Evolutionary conservation across 208 protist genomes (phyloP), one percentile per base, ranked within the genome.

Genomic region (Leishmania arabica): DNA sequence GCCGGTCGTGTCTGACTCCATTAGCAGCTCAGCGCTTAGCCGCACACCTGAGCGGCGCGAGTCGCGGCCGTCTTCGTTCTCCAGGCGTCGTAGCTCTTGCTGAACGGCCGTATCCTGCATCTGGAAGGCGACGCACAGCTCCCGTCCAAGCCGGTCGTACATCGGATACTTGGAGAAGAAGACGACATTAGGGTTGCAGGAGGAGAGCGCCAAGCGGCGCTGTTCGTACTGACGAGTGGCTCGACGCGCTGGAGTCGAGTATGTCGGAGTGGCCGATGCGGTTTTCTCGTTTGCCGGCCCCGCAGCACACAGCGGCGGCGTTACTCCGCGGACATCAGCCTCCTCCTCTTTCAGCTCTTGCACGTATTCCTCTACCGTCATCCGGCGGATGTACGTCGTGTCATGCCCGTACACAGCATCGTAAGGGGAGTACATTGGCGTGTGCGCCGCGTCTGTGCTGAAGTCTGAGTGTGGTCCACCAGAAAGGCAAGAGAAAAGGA

Each of bases 101-200:
- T 90, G 84, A 73, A 95, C 84, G n/a, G 87, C 85, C 86, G 88
- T 89, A 82, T 96, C 92, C 45, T 95, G 89, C 37, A 95, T 89
- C 77, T 97, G 94, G 75, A 93, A 94, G 37, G 91, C 66, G 17
- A 97, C 90, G 62, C 87, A 97, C 47, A 97, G 86, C 82, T 97
- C 92, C 60, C 87, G 89, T 9, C 94, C 94, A 49, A 91, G 86
- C 21, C 88, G 86, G 80, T 97, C 92, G 75, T 91, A 89, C 68
- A 94, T 79, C 1, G 94, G 94, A 77, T 91, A 97, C 72, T 91
- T 91, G 49, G 90, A 93, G 66, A 79, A 90, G 80, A 97, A 95
- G 40, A 86, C 77, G 4, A 95, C 91, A 70, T 86, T 87, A 0
- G 91, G 90, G 66, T 95, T 89, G 53, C 85, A 84, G 11, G 94